A percentile compares a stretch with the other conserved stretches of the same genome.
These are phyloP conservation scores for Encephalitozoon romaleae DNA, from an alignment of 371 early-diverging fungal genomes.

Conservation along the genomic window DNA sequence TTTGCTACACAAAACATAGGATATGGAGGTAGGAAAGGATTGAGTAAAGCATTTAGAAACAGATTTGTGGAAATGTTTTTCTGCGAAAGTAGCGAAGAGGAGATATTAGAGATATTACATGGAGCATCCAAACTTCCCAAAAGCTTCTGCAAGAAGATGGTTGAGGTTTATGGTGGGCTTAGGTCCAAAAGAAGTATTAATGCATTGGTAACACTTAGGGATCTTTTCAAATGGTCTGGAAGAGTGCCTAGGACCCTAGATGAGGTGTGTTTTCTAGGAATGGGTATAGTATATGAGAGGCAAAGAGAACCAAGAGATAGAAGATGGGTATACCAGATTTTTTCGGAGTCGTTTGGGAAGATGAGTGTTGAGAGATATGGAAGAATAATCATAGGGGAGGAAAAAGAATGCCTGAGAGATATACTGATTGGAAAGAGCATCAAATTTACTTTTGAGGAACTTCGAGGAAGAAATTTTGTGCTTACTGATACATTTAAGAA, in stretches of 20 bases:
- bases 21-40: slow-evolving; percentile 92
- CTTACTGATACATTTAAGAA: slow-evolving; percentile 63
- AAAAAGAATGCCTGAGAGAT: not conserved
- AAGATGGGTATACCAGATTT: slow-evolving; percentile 19
- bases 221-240: slow-evolving; percentile 91
- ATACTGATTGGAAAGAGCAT: not conserved
- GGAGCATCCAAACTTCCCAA: slow-evolving; percentile 29
- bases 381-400: not conserved
- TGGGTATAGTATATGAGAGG: slow-evolving; percentile 84
- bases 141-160: slow-evolving; percentile 64
- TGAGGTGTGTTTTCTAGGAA: slow-evolving; percentile 77
- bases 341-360: slow-evolving; percentile 14
- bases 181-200: slow-evolving; percentile 51
- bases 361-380: not conserved
- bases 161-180: slow-evolving; percentile 73
- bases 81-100: slow-evolving; percentile 32
- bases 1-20: slow-evolving; percentile 98
- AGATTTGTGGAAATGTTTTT: slow-evolving; percentile 73
- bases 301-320: slow-evolving; percentile 74
- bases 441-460: not conserved
- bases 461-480: slow-evolving; percentile 16
- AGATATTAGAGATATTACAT: slow-evolving; percentile 40
- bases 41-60: slow-evolving; percentile 96
- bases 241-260: slow-evolving; percentile 68
- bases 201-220: slow-evolving; percentile 85